Conservation (phyloP, 2,329 filamentous ascomycete species). For the Penicillium corylophilum region DNA sequence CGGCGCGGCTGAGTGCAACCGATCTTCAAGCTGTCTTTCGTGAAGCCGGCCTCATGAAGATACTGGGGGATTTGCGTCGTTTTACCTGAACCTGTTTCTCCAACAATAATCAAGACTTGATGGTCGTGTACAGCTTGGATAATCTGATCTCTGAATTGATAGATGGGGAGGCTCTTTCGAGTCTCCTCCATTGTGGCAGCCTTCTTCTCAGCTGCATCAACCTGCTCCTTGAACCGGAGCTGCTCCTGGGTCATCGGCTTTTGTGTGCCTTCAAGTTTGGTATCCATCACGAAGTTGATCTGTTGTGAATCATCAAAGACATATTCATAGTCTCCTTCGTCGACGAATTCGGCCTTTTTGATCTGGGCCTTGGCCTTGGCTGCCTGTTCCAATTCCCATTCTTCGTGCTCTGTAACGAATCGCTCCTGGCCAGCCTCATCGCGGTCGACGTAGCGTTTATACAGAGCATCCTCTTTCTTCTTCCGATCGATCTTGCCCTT, state of each 20-base stretch:
- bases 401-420: slow-evolving; percentile 89
- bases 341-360: slow-evolving; percentile 67
- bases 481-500: slow-evolving; percentile 85
- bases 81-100: slow-evolving; percentile 93
- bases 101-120: slow-evolving; percentile 87
- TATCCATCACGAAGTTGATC: slow-evolving; percentile 79
- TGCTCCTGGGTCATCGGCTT: slow-evolving; percentile 75
- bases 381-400: slow-evolving; percentile 91
- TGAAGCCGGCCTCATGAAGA: slow-evolving; percentile 85
- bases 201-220: slow-evolving; percentile 86
- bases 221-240: slow-evolving; percentile 71
- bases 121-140: slow-evolving; percentile 81
- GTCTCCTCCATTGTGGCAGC: slow-evolving; percentile 88
- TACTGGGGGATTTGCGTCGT: slow-evolving; percentile 95
- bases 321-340: slow-evolving; percentile 84
- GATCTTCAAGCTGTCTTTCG: slow-evolving; percentile 77
- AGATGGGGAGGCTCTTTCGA: slow-evolving; percentile 85
- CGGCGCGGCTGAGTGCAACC: slow-evolving; percentile 92
- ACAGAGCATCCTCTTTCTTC: slow-evolving; percentile 85
- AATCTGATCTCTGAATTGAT: slow-evolving; percentile 80
- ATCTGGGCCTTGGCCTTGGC: slow-evolving; percentile 87
- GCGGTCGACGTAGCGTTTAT: slow-evolving; percentile 83
- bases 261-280: slow-evolving; percentile 68
- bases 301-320: slow-evolving; percentile 88
- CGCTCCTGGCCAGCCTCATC: slow-evolving; percentile 86